phyloP scores from a whole-genome alignment of 495 filamentous ascomycete genomes.

The Clohesyomyces aquaticus region DNA sequence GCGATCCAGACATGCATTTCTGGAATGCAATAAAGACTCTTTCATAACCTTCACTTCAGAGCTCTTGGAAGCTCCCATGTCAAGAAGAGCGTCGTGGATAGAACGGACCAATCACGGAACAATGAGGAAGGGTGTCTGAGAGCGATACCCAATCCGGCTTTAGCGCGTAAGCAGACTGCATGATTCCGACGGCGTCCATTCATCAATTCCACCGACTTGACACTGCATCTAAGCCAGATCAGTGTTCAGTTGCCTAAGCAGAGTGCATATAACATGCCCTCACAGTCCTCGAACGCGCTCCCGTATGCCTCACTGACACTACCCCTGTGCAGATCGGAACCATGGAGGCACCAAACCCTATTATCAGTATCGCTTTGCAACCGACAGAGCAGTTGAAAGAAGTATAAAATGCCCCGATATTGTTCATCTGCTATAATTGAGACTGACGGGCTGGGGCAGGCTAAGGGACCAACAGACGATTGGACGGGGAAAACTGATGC shows the following conservation, averaged over 20 bases:
- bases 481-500: slow-evolving; percentile 16
- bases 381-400: slow-evolving; percentile 1
- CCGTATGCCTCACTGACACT: too few species aligned
- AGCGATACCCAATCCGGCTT: not conserved
- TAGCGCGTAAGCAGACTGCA: not conserved
- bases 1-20: too few species aligned
- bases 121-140: too few species aligned
- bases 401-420: not conserved
- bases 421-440: not conserved
- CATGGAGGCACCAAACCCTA: not conserved
- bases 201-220: not conserved
- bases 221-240: not conserved
- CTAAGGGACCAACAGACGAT: slow-evolving; percentile 1
- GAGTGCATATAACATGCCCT: not conserved
- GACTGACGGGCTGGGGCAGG: not conserved
- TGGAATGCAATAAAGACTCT: too few species aligned
- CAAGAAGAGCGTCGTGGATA: too few species aligned
- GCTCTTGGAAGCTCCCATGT: too few species aligned
- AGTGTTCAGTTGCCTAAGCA: not conserved
- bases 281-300: not conserved
- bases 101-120: too few species aligned
- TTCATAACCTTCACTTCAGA: too few species aligned
- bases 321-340: not conserved
- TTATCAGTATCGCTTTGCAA: not conserved
- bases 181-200: not conserved